Percentiles rank a stretch among this genome's conserved stretches.
These are phyloP conservation scores for Massarina eburnea DNA, from an alignment of 2,329 filamentous ascomycete genomes.

Conservation along the genomic window DNA sequence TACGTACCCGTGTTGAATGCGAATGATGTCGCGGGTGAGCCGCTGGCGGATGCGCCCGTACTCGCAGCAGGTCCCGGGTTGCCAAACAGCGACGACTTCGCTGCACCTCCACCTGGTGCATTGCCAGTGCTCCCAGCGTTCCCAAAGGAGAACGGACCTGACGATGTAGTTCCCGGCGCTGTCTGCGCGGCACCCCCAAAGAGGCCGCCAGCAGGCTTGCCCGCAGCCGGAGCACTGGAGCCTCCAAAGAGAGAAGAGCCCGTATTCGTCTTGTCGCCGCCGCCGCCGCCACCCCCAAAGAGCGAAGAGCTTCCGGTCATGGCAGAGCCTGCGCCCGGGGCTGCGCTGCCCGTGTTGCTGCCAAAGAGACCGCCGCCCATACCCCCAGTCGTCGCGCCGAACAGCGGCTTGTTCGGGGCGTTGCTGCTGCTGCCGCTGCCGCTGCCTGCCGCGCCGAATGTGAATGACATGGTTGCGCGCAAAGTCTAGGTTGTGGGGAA, in stretches of 20 bases:
- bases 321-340: constrained; percentile 13
- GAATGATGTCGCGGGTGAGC: constrained; percentile 19
- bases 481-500: constrained; percentile 1
- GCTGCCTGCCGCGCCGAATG: constrained; percentile 34
- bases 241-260: constrained; percentile 29
- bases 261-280: constrained; percentile 16
- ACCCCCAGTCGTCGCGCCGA: constrained; percentile 19
- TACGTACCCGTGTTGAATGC: constrained; percentile 22
- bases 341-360: constrained; percentile 14
- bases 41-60: constrained; percentile 16
- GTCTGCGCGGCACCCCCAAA: constrained; percentile 26
- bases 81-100: constrained; percentile 31
- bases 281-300: constrained; percentile 26
- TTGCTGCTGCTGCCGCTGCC: constrained; percentile 18
- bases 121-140: too few species aligned
- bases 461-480: constrained; percentile 26
- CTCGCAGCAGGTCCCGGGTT: constrained; percentile 12
- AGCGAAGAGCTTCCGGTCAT: constrained; percentile 19
- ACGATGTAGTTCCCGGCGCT: constrained; percentile 23
- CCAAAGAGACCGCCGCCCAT: constrained; percentile 29
- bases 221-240: constrained; percentile 30
- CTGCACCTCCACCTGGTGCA: constrained; percentile 21
- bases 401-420: constrained; percentile 32
- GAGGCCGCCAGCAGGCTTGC: constrained; percentile 26
- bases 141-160: constrained; percentile 10